Conservation (phyloP, 495 filamentous ascomycete genomes). For the Hypoxylon fuscum region DNA sequence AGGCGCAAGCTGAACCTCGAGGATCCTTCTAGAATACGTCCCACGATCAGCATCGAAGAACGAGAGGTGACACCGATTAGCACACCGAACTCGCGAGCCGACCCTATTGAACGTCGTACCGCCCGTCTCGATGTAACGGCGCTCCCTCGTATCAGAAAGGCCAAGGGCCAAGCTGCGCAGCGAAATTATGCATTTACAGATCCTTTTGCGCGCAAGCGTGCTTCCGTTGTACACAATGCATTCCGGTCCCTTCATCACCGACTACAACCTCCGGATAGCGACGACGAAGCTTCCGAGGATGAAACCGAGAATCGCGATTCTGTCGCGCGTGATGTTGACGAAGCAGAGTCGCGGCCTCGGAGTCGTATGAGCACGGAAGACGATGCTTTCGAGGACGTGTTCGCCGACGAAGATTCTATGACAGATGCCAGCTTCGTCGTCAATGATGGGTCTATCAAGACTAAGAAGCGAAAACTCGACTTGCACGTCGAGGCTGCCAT, state of each 20-base stretch:
- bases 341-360: slow-evolving; percentile 79
- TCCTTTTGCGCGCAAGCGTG: slow-evolving; percentile 74
- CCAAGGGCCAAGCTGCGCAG: slow-evolving; percentile 63
- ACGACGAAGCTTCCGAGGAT: slow-evolving; percentile 64
- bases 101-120: slow-evolving; percentile 60
- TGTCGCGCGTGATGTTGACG: slow-evolving; percentile 76
- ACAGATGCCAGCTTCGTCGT: slow-evolving; percentile 62
- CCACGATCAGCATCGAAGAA: slow-evolving; percentile 56
- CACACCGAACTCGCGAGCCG: slow-evolving; percentile 74
- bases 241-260: slow-evolving; percentile 64
- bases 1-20: slow-evolving; percentile 79
- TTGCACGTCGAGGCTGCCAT: slow-evolving; percentile 67
- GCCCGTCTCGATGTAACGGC: slow-evolving; percentile 67
- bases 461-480: slow-evolving; percentile 77
- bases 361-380: slow-evolving; percentile 79
- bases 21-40: slow-evolving; percentile 66
- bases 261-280: slow-evolving; percentile 63
- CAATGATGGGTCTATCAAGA: slow-evolving; percentile 50
- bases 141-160: slow-evolving; percentile 77
- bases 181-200: slow-evolving; percentile 77
- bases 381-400: slow-evolving; percentile 72
- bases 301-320: slow-evolving; percentile 59
- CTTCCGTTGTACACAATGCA: slow-evolving; percentile 53
- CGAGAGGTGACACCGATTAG: slow-evolving; percentile 67
- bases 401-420: slow-evolving; percentile 64